These are phyloP conservation scores for Calocybe cyanea DNA, from an alignment of 768 basidiomycete species.

Conservation along the genomic window DNA sequence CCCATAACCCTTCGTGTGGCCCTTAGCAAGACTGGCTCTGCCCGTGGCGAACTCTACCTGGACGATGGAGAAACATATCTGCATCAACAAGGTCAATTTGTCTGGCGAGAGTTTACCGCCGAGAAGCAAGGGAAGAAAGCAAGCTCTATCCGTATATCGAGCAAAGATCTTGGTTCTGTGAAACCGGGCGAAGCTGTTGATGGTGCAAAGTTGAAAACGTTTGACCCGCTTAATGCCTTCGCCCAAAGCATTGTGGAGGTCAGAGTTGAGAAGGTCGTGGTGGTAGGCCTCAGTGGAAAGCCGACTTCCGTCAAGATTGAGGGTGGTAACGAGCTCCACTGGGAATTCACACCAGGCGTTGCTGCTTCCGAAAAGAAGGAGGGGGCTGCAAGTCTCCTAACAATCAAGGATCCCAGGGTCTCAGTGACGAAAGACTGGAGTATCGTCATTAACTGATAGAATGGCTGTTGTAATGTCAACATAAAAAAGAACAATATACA, in stretches of 20 bases:
- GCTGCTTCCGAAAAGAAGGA: conserved; percentile 55
- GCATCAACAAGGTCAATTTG: conserved; percentile 70
- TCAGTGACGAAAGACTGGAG: conserved; percentile 62
- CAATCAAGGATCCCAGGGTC: conserved; percentile 72
- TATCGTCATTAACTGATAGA: conserved; percentile 35
- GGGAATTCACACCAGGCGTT: conserved; percentile 63
- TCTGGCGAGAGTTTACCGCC: conserved; percentile 78
- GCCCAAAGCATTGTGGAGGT: conserved; percentile 65
- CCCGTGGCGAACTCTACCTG: conserved; percentile 85
- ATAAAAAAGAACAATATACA: too few species aligned
- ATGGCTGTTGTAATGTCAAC: neutral
- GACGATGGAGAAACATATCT: conserved; percentile 89
- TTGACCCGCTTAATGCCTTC: conserved; percentile 61
- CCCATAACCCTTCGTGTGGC: conserved; percentile 91
- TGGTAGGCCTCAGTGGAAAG: conserved; percentile 64
- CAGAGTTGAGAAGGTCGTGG: conserved; percentile 76
- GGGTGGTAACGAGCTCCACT: conserved; percentile 52
- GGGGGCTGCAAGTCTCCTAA: conserved; percentile 62
- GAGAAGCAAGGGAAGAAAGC: conserved; percentile 37
- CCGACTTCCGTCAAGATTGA: conserved; percentile 60
- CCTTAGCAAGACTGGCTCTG: conserved; percentile 53
- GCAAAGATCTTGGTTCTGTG: conserved; percentile 47
- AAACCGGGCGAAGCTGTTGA: conserved; percentile 47
- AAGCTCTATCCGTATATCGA: conserved; percentile 45
- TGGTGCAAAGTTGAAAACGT: conserved; percentile 43